A percentile compares a stretch with the other conserved stretches of the same genome.
Conservation (phyloP, 371 early-diverging fungal genomes). For the Rhizopus microsporus region DNA sequence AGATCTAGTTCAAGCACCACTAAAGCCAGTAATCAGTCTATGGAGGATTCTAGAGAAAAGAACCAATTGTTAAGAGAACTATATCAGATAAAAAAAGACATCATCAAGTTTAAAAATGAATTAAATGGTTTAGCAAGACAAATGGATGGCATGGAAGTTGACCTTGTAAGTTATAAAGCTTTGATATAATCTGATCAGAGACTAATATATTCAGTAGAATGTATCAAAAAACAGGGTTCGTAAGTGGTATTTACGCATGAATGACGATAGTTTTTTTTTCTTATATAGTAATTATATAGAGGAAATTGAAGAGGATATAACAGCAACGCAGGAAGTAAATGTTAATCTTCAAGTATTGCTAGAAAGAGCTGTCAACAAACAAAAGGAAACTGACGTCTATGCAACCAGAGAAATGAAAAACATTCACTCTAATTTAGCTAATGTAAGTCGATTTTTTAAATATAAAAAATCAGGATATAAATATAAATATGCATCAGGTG, state of each 20-base stretch:
- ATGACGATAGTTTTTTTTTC: background rate
- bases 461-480: background rate
- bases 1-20: background rate
- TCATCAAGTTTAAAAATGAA: conserved; percentile 50
- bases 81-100: conserved; percentile 40
- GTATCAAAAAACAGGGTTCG: conserved; percentile 41
- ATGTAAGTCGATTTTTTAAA: conserved; percentile 30
- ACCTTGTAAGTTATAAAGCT: conserved; percentile 32
- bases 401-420: conserved; percentile 57
- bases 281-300: conserved; percentile 16
- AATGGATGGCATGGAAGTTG: conserved; percentile 55
- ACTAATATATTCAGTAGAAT: conserved; percentile 21
- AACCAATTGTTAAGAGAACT: conserved; percentile 24
- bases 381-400: conserved; percentile 56
- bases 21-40: background rate
- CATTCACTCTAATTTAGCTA: conserved; percentile 60
- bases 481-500: conserved; percentile 29
- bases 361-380: conserved; percentile 55
- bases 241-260: conserved; percentile 15
- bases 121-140: conserved; percentile 54
- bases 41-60: conserved; percentile 3
- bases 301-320: conserved; percentile 60
- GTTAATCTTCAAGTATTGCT: conserved; percentile 59
- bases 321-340: conserved; percentile 59
- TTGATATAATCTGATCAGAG: background rate